Evolutionary conservation across 2,329 filamentous ascomycete genomes (phyloP), one percentile per base, ranked within the genome.

Genomic region (Nakataea oryzae): DNA sequence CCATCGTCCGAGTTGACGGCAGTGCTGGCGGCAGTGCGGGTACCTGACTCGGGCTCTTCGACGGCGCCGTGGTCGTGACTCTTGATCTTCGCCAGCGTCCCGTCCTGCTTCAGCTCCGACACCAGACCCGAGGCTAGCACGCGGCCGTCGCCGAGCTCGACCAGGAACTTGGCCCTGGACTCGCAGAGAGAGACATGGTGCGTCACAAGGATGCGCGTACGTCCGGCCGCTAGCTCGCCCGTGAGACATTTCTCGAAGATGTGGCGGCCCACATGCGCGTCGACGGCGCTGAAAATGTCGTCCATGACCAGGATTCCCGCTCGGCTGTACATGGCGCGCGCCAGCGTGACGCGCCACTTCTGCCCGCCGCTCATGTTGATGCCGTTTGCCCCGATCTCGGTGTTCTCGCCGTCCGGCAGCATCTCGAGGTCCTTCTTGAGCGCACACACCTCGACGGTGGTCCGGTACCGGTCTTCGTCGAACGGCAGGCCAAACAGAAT

Each of bases 281-380:
- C 91, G 11, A 95, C 85, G 12, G 90, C 86, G 69, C 87, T 91
- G 72, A 96, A 93, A 54, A 93, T 90, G 69, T 96, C 91, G 71
- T 96, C 91, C 68, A 95, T 79, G 24, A 95, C 77, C 6, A 96
- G 76, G 65, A 92, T 86, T 0, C 88, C 86, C 1, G 89, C 89
- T 17, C 90, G 81, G 2, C 89, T 93, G 72, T 95, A 95, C 24
- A 95, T 78, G 0, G 90, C 90, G 58, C 91, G 80, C 2, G 90
- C 91, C 67, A 96, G 85, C 0, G 89, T 90, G 34, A 95, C 82
- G 61, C 91, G 83, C 88, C 90, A 93, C 69, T 90, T 86, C 73
- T 96, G 91, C 0, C 91, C 91, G 65, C 91, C 91, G 64, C 87
- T 91, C 8, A 96, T 77, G 67, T 93, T 93, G 67, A 95, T 90